A percentile compares a stretch with the other conserved stretches of the same genome.
phyloP scores from a whole-genome alignment of 306 rosid species.

The Lablab purpureus region DNA sequence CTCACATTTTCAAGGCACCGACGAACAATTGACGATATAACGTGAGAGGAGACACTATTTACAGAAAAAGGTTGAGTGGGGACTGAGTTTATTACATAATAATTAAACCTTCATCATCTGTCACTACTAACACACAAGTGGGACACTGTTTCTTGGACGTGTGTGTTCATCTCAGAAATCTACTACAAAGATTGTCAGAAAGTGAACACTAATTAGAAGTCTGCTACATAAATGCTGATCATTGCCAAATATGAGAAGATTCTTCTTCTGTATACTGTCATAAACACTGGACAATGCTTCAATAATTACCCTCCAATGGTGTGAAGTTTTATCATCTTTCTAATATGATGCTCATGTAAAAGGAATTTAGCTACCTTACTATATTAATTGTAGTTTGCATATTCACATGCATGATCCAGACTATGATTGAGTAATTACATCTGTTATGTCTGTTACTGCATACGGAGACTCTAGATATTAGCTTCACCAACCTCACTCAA shows the following conservation, averaged over 20 bases:
- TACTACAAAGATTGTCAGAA: background rate
- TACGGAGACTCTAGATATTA: too few relatives aligned
- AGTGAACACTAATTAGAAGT: background rate
- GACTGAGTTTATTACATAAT: background rate
- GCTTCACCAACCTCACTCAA: too few relatives aligned
- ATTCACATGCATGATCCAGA: too few relatives aligned
- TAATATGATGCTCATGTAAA: too few relatives aligned
- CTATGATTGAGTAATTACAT: too few relatives aligned
- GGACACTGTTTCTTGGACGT: conserved; percentile 1
- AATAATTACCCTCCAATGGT: too few relatives aligned
- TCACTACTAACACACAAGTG: background rate
- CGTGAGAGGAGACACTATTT: background rate
- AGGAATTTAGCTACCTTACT: too few relatives aligned
- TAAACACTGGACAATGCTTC: too few relatives aligned
- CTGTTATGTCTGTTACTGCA: too few relatives aligned
- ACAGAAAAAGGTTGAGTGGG: background rate
- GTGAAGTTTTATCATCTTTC: too few relatives aligned
- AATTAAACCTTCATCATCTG: background rate
- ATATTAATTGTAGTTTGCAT: too few relatives aligned
- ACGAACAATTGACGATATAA: background rate
- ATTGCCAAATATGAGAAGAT: background rate
- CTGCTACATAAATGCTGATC: background rate
- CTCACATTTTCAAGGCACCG: conserved; percentile 17
- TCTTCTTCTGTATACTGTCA: background rate
- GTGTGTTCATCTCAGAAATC: background rate